Evolutionary conservation across 768 basidiomycete species (phyloP).

Genomic region (Royoungia palumana): DNA sequence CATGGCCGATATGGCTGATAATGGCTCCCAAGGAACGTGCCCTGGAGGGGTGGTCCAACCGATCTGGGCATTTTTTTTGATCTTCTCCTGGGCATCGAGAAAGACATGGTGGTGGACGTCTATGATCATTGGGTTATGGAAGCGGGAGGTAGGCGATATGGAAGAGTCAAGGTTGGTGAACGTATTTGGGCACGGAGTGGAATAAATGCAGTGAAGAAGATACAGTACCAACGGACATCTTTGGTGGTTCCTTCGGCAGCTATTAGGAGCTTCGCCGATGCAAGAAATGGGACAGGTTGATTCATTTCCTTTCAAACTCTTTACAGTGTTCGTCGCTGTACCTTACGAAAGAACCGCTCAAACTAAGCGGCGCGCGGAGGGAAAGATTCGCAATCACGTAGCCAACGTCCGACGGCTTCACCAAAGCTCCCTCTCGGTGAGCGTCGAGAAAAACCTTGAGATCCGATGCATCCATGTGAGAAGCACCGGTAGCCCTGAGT

Average conservation of each 20-base stretch:
- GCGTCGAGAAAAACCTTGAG: constrained; percentile 56
- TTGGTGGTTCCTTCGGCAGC: constrained; percentile 10
- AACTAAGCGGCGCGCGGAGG: constrained; percentile 53
- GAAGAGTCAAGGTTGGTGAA: neutral
- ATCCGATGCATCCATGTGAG: constrained; percentile 53
- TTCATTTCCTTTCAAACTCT: constrained; percentile 42
- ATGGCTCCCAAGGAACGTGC: constrained; percentile 63
- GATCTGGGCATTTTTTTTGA: constrained; percentile 39
- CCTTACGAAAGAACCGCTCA: constrained; percentile 76
- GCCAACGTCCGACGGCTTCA: constrained; percentile 71
- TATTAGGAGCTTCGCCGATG: constrained; percentile 11
- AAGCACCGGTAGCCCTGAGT: constrained; percentile 49
- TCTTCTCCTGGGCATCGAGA: constrained; percentile 49
- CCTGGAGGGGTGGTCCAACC: constrained; percentile 64
- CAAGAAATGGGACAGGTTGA: constrained; percentile 3
- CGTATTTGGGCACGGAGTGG: constrained; percentile 16
- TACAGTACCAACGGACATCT: neutral
- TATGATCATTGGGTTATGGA: constrained; percentile 28
- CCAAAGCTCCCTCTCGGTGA: constrained; percentile 63
- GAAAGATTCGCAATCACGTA: constrained; percentile 77
- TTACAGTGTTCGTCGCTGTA: constrained; percentile 76
- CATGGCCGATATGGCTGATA: constrained; percentile 61
- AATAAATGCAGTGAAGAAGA: neutral
- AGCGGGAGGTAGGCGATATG: neutral
- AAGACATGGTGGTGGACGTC: constrained; percentile 83